Percentiles rank a stretch among this genome's conserved stretches.
Evolutionary conservation across 495 filamentous ascomycete genomes (phyloP).

Genomic region (Bacidia rubella): DNA sequence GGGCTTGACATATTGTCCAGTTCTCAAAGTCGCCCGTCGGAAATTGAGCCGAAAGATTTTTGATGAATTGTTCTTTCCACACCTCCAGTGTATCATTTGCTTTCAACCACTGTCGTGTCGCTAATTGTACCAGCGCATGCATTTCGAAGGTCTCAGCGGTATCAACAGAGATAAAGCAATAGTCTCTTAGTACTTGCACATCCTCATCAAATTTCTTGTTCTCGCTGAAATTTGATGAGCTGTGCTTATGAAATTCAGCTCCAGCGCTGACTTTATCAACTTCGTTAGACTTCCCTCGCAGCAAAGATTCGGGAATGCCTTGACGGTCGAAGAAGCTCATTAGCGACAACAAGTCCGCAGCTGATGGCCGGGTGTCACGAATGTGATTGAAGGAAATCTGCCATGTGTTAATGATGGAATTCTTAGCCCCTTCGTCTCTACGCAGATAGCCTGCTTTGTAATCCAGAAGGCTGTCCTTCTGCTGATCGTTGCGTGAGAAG

Average conservation of each 20-base stretch:
- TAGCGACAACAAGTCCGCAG: conserved; percentile 21
- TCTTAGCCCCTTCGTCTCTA: conserved; percentile 21
- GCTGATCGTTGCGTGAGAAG: conserved; percentile 24
- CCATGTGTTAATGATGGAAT: conserved; percentile 32
- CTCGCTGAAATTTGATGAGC: conserved; percentile 9
- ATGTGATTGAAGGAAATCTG: conserved; percentile 38
- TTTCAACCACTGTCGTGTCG: conserved; percentile 31
- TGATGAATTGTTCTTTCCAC: conserved; percentile 9
- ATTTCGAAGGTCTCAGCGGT: conserved; percentile 26
- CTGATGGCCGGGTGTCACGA: conserved; percentile 16
- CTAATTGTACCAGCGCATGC: conserved; percentile 34
- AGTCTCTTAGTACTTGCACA: background rate
- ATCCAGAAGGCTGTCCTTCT: conserved; percentile 25
- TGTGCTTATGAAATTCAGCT: background rate
- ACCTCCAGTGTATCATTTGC: conserved; percentile 23
- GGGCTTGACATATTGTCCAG: conserved; percentile 20
- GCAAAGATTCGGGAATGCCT: conserved; percentile 18
- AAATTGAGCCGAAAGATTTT: conserved; percentile 7
- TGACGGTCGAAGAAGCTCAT: conserved; percentile 26
- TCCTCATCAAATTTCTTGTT: conserved; percentile 10
- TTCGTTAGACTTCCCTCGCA: conserved; percentile 2
- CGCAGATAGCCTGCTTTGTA: conserved; percentile 25
- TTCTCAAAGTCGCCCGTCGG: conserved; percentile 19
- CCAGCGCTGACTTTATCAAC: conserved; percentile 3
- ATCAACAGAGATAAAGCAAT: background rate